Evolutionary conservation across 768 basidiomycete species (phyloP).

Genomic region (Podaxis sp.): DNA sequence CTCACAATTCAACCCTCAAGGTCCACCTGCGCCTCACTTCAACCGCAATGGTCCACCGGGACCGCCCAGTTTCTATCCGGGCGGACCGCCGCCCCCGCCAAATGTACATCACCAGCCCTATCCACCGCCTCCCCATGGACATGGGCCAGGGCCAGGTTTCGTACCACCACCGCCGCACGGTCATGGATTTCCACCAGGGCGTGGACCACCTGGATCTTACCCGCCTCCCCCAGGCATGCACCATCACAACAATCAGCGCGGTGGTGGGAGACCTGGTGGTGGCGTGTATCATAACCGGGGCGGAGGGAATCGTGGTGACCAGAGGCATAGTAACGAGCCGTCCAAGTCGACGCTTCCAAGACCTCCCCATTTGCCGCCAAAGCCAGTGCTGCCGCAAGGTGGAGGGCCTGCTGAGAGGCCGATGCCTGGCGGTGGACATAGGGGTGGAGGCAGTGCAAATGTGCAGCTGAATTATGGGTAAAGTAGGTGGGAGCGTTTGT

Average conservation of each 20-base stretch:
- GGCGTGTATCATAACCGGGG: constrained; percentile 16
- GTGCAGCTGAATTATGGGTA: constrained; percentile 28
- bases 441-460: constrained; percentile 13
- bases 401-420: constrained; percentile 7
- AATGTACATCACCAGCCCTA: constrained; percentile 4
- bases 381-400: constrained; percentile 17
- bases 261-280: constrained; percentile 12
- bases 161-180: constrained; percentile 12
- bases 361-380: constrained; percentile 21
- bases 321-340: constrained; percentile 13
- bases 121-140: constrained; percentile 2
- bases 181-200: constrained; percentile 12
- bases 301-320: constrained; percentile 13
- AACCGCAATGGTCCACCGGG: constrained; percentile 27
- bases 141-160: constrained; percentile 24
- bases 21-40: constrained; percentile 14
- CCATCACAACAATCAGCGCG: background rate
- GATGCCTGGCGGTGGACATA: background rate
- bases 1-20: constrained; percentile 28
- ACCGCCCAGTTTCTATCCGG: constrained; percentile 32
- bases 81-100: constrained; percentile 1
- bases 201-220: constrained; percentile 8
- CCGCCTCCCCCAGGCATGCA: constrained; percentile 16
- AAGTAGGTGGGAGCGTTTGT: background rate
- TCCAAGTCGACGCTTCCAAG: constrained; percentile 2